Evolutionary conservation across 83 land plant species (phyloP), one percentile per base, ranked within the genome.

Genomic region (Picea abies): DNA sequence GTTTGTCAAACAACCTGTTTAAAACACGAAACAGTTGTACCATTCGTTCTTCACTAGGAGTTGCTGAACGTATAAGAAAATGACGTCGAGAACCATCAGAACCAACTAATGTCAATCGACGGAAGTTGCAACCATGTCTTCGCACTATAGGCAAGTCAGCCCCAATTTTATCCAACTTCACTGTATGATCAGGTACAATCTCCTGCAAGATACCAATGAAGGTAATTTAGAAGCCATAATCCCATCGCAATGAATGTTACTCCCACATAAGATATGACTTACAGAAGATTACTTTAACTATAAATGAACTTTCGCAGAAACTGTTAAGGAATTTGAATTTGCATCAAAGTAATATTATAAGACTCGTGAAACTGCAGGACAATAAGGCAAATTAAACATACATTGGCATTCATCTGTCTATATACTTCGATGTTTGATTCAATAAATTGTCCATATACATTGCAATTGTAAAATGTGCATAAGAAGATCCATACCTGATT

Each of bases 1-100:
- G 97, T 85, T 98, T 98, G 81, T 98, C 99, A 88, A 96, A 96
- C 84, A 98, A 85, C 61, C 90, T 91, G 80, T 98, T 98, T 86
- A 98, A 85, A 23, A 96, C 94, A 60, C 99, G 90, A 85, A 98
- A 98, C 25, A 98, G 92, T 85, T 98, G 99, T 82, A 94, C 89
- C 84, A 96, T 93, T 60, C 99, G 90, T 82, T 98, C 99, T 89
- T 98, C 99, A 86, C 99, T 96, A 72, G 99, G 90, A n/a, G 99
- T 97, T 90, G 92, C 93, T 39, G 99, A 97, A 58, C 96, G 99
- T 41, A 98, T 94, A 81, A 98, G 92, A 86, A 98, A 98, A 85
- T 98, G 99, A 15, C 91, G 88, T 65, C 92, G 97, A 29, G 99
- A 98, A 35, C 99, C 99, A 92, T 98, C 99, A 82, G 93, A 94